phyloP scores from a whole-genome alignment of 257 asterid species.

The Solanum ossicruentum region DNA sequence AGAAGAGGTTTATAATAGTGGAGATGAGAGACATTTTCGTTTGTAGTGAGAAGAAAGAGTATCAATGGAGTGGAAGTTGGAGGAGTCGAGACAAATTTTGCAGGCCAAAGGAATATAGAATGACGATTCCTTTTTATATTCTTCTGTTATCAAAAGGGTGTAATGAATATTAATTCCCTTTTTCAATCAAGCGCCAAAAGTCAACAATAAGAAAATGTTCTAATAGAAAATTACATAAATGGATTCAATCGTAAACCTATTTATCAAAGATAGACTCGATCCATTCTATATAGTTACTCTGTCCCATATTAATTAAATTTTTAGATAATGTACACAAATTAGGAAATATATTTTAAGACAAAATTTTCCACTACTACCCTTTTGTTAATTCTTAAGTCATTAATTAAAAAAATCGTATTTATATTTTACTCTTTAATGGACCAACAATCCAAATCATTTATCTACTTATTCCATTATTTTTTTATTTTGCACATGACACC shows the following conservation, averaged over 20 bases:
- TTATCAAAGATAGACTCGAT: too few relatives aligned
- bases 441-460: too few relatives aligned
- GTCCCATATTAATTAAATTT: too few relatives aligned
- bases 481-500: fast-evolving
- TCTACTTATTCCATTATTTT: fast-evolving
- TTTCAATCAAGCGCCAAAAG: neutral
- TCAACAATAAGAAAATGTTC: neutral
- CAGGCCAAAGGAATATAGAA: neutral
- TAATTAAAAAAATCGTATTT: too few relatives aligned
- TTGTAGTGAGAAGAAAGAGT: neutral
- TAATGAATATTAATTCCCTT: neutral
- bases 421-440: too few relatives aligned
- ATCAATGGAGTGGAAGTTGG: neutral
- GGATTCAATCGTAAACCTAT: too few relatives aligned
- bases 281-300: too few relatives aligned
- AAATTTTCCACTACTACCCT: too few relatives aligned
- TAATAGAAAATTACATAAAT: too few relatives aligned
- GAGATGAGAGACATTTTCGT: neutral
- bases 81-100: neutral
- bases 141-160: neutral
- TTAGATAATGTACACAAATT: too few relatives aligned
- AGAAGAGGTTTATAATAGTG: neutral
- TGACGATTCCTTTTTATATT: neutral
- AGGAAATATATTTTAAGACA: too few relatives aligned
- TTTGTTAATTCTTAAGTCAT: too few relatives aligned